Conservation (phyloP, 495 filamentous ascomycete genomes). For the Xylaria grammica region DNA sequence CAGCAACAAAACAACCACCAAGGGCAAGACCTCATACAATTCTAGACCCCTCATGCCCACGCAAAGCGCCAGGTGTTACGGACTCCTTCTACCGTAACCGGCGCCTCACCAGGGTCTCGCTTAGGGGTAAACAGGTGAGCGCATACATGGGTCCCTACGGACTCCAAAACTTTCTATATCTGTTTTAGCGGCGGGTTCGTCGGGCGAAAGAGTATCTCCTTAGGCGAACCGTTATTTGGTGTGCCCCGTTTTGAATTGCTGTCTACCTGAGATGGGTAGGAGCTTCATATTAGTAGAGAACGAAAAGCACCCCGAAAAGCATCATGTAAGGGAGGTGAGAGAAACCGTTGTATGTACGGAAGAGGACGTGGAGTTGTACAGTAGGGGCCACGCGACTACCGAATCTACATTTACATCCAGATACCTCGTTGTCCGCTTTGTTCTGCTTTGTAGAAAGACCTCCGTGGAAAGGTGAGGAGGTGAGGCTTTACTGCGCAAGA, state of each 20-base stretch:
- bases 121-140: background rate
- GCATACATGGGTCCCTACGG: background rate
- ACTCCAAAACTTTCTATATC: background rate
- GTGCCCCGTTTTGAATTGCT: conserved; percentile 23
- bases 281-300: conserved; percentile 19
- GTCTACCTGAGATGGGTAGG: conserved; percentile 5
- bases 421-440: background rate
- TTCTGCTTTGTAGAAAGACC: background rate
- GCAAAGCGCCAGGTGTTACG: background rate
- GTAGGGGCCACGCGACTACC: conserved; percentile 13
- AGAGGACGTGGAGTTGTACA: conserved; percentile 8
- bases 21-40: conserved; percentile 87
- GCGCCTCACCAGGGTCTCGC: background rate
- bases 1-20: conserved; percentile 70
- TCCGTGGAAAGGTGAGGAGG: too few species aligned
- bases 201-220: background rate
- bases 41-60: conserved; percentile 54
- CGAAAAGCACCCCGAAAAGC: background rate
- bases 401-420: conserved; percentile 8
- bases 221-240: background rate
- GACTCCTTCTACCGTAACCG: background rate
- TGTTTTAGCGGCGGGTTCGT: background rate
- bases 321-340: background rate
- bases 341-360: background rate
- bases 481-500: too few species aligned